phyloP scores from a whole-genome alignment of 768 basidiomycete genomes.

The Porpolomopsis calyptriformis region DNA sequence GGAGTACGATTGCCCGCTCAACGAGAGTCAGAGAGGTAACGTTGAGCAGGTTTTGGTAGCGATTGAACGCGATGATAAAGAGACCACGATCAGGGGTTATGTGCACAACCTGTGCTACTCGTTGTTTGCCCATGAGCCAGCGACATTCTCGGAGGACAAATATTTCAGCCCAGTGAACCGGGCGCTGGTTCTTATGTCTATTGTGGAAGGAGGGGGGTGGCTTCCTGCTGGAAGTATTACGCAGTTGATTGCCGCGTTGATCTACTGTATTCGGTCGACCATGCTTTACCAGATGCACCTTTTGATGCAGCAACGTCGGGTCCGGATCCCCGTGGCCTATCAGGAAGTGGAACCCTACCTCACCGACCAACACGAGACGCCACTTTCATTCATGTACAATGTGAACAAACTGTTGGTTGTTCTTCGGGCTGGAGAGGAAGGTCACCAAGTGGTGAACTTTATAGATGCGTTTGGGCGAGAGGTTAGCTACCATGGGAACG shows the following conservation, averaged over 20 bases:
- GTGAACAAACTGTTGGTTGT: not conserved
- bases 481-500: not conserved
- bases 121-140: not conserved
- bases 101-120: not conserved
- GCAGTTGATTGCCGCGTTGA: not conserved
- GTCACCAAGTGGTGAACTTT: not conserved
- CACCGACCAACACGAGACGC: not conserved
- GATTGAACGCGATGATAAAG: too few species aligned
- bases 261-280: conserved; percentile 2
- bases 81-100: too few species aligned
- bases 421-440: not conserved
- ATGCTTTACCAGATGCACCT: conserved; percentile 3
- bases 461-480: not conserved
- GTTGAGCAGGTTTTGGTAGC: too few species aligned
- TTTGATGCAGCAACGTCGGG: not conserved
- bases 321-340: not conserved
- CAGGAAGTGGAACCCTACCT: not conserved
- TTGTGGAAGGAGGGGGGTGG: not conserved
- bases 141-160: not conserved
- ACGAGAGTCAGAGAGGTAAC: too few species aligned
- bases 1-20: too few species aligned
- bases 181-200: not conserved
- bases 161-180: not conserved
- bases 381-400: not conserved
- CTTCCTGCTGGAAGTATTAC: not conserved